Percentiles rank a stretch among this genome's conserved stretches.
phyloP scores from a whole-genome alignment of 768 basidiomycete species.

The Tephrocybe sp. region DNA sequence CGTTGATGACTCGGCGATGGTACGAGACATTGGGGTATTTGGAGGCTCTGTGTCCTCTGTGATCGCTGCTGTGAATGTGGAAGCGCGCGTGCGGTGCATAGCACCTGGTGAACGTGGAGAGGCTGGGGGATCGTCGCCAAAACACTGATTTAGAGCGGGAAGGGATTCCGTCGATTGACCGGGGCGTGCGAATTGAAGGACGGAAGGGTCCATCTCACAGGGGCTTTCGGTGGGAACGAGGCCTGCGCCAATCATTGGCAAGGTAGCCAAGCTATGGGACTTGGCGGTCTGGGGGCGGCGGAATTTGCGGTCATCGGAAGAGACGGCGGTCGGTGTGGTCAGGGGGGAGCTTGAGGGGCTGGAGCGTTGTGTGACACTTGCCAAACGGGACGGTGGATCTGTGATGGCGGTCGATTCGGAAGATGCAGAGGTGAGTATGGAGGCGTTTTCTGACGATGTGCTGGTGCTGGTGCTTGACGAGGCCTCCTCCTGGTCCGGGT shows the following conservation, averaged over 20 bases:
- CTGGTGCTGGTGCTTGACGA: conserved; percentile 33
- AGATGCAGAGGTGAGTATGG: conserved; percentile 42
- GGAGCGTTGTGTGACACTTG: conserved; percentile 26
- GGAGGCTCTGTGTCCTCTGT: conserved; percentile 9
- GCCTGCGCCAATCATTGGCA: conserved; percentile 25
- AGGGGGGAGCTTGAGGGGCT: conserved; percentile 13
- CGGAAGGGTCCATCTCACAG: conserved; percentile 68
- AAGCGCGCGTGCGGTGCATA: conserved; percentile 9
- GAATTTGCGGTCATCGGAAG: conserved; percentile 15
- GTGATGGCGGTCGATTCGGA: conserved; percentile 47
- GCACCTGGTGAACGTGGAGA: conserved; percentile 26
- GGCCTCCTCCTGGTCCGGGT: conserved; percentile 26
- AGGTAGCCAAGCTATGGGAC: conserved; percentile 35
- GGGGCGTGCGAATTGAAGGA: conserved; percentile 73
- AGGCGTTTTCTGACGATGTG: conserved; percentile 42
- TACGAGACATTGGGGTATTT: conserved; percentile 11
- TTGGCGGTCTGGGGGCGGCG: conserved; percentile 19
- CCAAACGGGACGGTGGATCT: conserved; percentile 45
- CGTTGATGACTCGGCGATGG: conserved; percentile 13
- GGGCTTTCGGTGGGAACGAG: conserved; percentile 38
- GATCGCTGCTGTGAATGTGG: conserved; percentile 14
- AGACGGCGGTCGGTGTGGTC: conserved; percentile 24
- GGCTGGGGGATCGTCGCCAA: conserved; percentile 30
- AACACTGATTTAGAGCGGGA: conserved; percentile 22
- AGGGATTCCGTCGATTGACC: conserved; percentile 74